Evolutionary conservation across 495 filamentous ascomycete genomes (phyloP), one percentile per base, ranked within the genome.

Genomic region (Penicillium ucsense): DNA sequence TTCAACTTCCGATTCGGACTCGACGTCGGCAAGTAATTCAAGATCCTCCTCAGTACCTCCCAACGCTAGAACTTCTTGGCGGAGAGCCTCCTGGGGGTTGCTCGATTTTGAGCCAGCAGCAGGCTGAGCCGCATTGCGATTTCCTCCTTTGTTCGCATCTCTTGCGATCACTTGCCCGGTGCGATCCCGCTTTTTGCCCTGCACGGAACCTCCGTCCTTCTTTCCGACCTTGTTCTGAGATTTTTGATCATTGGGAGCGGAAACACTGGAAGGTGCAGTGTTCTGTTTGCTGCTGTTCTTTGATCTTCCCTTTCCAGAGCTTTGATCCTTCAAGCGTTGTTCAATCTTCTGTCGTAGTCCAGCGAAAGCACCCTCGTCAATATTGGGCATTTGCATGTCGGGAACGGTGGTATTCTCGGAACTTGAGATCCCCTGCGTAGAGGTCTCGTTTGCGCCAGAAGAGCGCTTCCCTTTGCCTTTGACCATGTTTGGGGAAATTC

Each of bases 41-140:
- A 83, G 62, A 57, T 90, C 86, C 29, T 86, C 83, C 59, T 88
- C 77, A 30, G 83, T 84, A 27, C 88, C 88, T 12, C 87, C 88
- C 35, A 94, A 73, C 20, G 81, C 83, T 46, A 80, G 60, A 52
- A 94, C 87, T 54, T 90, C 87, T 51, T 83, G 76, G 31, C 86
- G 73, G 33, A 86, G 65, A 31, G 59, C 54, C 54, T 67, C 63
- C 42, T 70, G 60, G 30, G 56, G 53, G 7, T 52, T 56, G n/a
- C 33, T 42, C 41, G 53, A 53, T 41, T 60, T 54, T 3, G 27
- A 27, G 11, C 53, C 54, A n/a, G 52, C 46, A 3, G 52, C 46
- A 3, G 52, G 41, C 11, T 57, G 64, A n/a, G 45, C 50, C 40
- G 51, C 51, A 51, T 60, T 62, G 31, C 46, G 49, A 44, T 56